Conservation (phyloP, 306 rosid genomes). For the Begonia masoniana region DNA sequence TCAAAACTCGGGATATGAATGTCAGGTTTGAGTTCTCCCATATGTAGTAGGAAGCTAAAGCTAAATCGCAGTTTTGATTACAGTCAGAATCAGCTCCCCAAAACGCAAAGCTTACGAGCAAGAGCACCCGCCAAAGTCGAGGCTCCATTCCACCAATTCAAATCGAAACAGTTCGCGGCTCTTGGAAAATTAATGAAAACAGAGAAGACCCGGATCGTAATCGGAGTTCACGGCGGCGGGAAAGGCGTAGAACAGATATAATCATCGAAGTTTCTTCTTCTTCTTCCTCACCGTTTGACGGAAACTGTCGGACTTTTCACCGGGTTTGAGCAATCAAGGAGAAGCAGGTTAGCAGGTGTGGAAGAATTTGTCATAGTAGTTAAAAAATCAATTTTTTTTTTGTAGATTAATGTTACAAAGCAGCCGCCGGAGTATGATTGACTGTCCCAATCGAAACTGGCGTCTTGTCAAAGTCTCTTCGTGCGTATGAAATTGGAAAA, state of each 20-base stretch:
- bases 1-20: slow-evolving; percentile 6
- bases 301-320: slow-evolving; percentile 1
- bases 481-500: no score
- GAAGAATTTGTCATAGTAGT: no score
- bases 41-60: slow-evolving; percentile 48
- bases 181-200: not conserved
- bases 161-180: not conserved
- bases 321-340: not conserved
- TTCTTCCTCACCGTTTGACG: slow-evolving; percentile 2
- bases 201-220: slow-evolving; percentile 12
- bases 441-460: no score
- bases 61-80: slow-evolving; percentile 33
- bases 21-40: not conserved
- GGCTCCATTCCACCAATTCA: slow-evolving; percentile 26
- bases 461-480: no score
- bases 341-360: no score
- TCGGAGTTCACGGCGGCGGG: not conserved
- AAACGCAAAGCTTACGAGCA: slow-evolving; percentile 14
- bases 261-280: not conserved
- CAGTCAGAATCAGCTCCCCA: slow-evolving; percentile 36
- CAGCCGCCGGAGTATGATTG: no score
- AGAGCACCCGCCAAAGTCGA: slow-evolving; percentile 12
- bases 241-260: not conserved
- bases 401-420: no score
- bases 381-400: no score